Percentiles rank a stretch among this genome's conserved stretches.
These are phyloP conservation scores for Psidium friedrichsthalianum DNA, from an alignment of 345 rosid species.

Conservation along the genomic window DNA sequence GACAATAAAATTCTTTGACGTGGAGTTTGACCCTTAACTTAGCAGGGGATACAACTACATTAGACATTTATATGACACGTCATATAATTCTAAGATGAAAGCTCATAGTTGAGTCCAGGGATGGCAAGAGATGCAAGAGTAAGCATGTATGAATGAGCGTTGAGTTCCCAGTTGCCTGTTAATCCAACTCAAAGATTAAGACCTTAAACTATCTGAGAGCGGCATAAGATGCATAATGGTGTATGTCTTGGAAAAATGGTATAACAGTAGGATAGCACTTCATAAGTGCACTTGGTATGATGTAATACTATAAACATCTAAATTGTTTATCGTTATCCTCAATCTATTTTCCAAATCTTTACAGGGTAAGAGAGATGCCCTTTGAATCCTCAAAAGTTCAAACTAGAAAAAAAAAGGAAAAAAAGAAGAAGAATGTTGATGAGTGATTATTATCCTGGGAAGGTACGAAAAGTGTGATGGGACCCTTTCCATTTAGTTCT, in stretches of 20 bases:
- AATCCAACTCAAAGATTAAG: not conserved
- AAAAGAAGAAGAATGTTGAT: not conserved
- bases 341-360: not conserved
- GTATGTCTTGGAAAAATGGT: not conserved
- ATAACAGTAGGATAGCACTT: not conserved
- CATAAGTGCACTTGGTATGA: not conserved
- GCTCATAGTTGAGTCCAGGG: not conserved
- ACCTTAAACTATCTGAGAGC: not conserved
- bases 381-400: not conserved
- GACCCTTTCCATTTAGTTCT: not conserved
- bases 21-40: not conserved
- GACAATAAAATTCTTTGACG: not conserved
- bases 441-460: not conserved
- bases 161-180: not conserved
- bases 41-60: not conserved
- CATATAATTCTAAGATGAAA: not conserved
- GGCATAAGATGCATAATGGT: not conserved
- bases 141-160: not conserved
- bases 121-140: not conserved
- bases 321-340: not conserved
- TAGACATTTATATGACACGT: not conserved
- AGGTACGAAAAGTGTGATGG: not conserved
- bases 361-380: not conserved
- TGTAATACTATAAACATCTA: not conserved
- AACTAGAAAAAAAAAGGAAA: not conserved